Percentiles rank a stretch among this genome's conserved stretches.
phyloP scores from a whole-genome alignment of 106 monocot species.

The Acanthochlamys bracteata region DNA sequence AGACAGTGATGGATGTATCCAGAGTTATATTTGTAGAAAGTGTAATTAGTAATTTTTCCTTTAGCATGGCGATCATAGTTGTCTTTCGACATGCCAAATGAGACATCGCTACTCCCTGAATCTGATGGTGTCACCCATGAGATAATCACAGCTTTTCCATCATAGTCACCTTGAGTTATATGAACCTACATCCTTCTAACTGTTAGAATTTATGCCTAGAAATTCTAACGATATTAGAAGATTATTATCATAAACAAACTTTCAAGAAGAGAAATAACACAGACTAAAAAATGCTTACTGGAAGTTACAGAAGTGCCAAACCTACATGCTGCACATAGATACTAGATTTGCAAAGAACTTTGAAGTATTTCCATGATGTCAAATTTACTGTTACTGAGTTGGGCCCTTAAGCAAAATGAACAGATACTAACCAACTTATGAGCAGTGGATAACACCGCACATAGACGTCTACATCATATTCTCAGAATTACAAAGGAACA shows the following conservation, averaged over 20 bases:
- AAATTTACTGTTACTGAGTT: no score
- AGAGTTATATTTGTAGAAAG: constrained; percentile 76
- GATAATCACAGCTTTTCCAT: constrained; percentile 88
- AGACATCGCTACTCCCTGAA: constrained; percentile 61
- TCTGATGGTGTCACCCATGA: constrained; percentile 82
- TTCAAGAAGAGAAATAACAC: no score
- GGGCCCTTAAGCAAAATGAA: no score
- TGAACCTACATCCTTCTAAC: constrained; percentile 47
- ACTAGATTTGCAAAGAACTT: no score
- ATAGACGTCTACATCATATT: no score
- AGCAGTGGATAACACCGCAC: no score
- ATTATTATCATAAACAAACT: background rate
- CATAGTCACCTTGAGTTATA: constrained; percentile 96
- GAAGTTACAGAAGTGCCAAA: no score
- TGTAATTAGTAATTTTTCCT: constrained; percentile 67
- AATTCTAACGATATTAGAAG: background rate
- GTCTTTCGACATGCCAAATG: constrained; percentile 43
- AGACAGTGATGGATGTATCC: constrained; percentile 93
- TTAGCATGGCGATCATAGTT: constrained; percentile 52
- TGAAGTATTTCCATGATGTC: no score
- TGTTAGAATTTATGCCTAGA: background rate
- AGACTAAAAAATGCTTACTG: no score
- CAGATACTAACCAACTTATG: no score
- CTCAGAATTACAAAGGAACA: no score
- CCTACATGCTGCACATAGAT: no score